Base-by-base conservation (phyloP, 495 filamentous ascomycete species). In the Bathelium albidoporum region DNA sequence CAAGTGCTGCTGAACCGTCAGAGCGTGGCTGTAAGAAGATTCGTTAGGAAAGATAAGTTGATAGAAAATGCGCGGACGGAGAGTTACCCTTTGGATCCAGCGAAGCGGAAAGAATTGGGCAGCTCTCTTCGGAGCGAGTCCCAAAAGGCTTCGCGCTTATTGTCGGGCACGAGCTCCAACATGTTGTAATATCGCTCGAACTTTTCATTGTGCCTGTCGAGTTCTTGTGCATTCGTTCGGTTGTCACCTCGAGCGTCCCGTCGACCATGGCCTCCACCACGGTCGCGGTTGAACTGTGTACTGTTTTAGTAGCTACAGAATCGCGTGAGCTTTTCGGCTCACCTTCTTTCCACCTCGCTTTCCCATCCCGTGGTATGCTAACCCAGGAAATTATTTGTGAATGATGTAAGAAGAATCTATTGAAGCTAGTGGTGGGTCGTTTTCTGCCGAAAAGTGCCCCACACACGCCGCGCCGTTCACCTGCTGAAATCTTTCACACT, bases 31-130 rank as follows among this genome's bases (percentile, higher is more conserved):
- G 65, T 28, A 71, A 20, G n/a, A n/a, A 31, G 1, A 1, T 11
- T 26, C 39, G 44, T 67, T 45, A 69, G 65, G 34, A 32, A 49
- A 26, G 45, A 20, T 43, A 32, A 62, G 7, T 26, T 20, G 20
- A 29, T 55, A 55, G 24, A 28, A 24, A 29, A 16, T 29, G 20
- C 10, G 29, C 2, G 24, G 20, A 55, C 9, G 16, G 29, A 9
- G 34, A 39, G 34, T 76, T 83, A 86, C 87, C 87, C 87, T 80
- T 89, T 91, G 2, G 90, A 95, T 7, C 94, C 93, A 59, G 91
- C 90, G 75, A 98, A 98, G 39, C 95, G 83, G 80, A 97, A 98
- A 74, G 89, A 95, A 76, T 94, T 97, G 53, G 94, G 94, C 1
- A 98, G 80, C 69, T 96, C 92, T 66, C 85, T 79, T 62, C 83